Evolutionary conservation across 495 filamentous ascomycete species (phyloP), one percentile per base, ranked within the genome.

Genomic region (Geoglossum glabrum): DNA sequence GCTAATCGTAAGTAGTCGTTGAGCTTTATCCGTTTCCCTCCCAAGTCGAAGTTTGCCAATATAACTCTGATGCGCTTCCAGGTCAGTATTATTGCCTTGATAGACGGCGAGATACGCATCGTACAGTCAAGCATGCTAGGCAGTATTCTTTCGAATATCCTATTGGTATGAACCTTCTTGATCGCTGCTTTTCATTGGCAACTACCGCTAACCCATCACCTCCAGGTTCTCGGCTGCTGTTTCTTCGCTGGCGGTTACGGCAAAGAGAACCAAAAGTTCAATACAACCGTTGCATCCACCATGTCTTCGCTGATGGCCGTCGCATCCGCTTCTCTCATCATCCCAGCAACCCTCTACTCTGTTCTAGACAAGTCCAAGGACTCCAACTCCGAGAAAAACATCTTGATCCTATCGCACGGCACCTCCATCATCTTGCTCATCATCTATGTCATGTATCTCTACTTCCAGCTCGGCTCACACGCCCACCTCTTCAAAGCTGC

Each of bases 51-150:
- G 25, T 34, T 21, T 7, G 33, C 28, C 43, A 28, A 56, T 33
- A 33, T n/a, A 58, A 19, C 1, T 25, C 21, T 23, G 26, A 27
- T 19, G 23, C 26, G 36, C 40, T 52, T 27, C 4, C 57, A 95
- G 88, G 88, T 97, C 68, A 94, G 88, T 70, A 86, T 98, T 60
- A 83, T 98, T 57, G 92, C 92, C 7, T 74, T 98, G 56, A 80
- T 76, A 59, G 79, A 90, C 60, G 80, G 81, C 36, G 81, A 98
- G 70, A 90, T 96, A 65, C 82, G 93, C 60, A 89, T 98, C 56
- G 92, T 97, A 3, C 93, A 98, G 71, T 83, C 92, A 38, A 94
- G 87, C 65, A 98, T 98, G 92, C 82, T 98, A 21, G 92, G 92
- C 36, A 92, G 86, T 67, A 95, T 98, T 60, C 74, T 98, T 28